These are phyloP conservation scores for Anisogramma anomala DNA, from an alignment of 2,329 filamentous ascomycete species.

Conservation along the genomic window DNA sequence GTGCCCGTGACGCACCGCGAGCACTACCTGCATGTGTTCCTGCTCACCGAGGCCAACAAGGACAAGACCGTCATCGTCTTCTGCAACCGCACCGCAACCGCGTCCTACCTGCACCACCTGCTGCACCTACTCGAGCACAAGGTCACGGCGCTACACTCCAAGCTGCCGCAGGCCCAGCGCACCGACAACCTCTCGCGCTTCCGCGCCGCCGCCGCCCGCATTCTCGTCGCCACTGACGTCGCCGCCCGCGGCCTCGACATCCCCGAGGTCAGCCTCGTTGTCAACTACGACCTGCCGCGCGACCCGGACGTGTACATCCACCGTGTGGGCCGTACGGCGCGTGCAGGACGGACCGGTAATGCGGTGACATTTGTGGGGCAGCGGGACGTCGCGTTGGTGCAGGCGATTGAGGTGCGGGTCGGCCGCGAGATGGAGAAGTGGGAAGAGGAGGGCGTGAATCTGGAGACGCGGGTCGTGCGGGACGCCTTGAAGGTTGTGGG, in stretches of 20 bases:
- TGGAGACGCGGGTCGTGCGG: constrained; percentile 79
- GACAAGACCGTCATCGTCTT: constrained; percentile 81
- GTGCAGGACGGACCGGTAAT: constrained; percentile 75
- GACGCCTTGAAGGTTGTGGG: constrained; percentile 81
- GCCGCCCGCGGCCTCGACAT: constrained; percentile 92
- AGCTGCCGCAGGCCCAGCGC: constrained; percentile 72
- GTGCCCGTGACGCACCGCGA: constrained; percentile 87
- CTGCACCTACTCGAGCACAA: constrained; percentile 77
- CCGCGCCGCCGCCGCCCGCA: constrained; percentile 74
- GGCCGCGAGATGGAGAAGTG: constrained; percentile 72
- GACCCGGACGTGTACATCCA: constrained; percentile 97
- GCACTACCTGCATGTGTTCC: constrained; percentile 83
- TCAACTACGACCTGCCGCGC: constrained; percentile 95
- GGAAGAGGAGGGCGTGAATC: constrained; percentile 80
- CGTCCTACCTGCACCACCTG: constrained; percentile 78
- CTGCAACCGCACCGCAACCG: constrained; percentile 82
- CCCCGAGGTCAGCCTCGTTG: constrained; percentile 74
- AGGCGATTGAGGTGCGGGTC: constrained; percentile 78
- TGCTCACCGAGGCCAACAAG: constrained; percentile 65
- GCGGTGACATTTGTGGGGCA: constrained; percentile 85
- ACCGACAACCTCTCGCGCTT: constrained; percentile 84
- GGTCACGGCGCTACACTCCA: constrained; percentile 83
- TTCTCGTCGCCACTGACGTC: constrained; percentile 91
- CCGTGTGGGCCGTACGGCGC: constrained; percentile 85
- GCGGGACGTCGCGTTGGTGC: constrained; percentile 79